These are phyloP conservation scores for Cymodocea nodosa DNA, from an alignment of 116 monocot species.

Conservation along the genomic window DNA sequence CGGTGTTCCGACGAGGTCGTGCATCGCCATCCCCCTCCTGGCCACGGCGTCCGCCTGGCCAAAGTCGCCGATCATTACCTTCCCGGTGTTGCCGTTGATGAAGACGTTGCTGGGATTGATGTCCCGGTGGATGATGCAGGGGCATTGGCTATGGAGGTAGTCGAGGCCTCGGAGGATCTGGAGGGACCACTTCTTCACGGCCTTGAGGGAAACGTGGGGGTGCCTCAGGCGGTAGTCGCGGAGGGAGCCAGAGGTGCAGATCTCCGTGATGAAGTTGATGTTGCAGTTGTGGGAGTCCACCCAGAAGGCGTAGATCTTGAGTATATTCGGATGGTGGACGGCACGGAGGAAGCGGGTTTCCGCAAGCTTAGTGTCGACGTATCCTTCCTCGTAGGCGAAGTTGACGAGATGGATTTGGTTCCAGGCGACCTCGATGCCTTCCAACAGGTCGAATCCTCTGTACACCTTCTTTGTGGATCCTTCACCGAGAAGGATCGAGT, in stretches of 20 bases:
- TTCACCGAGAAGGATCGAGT: constrained; percentile 17
- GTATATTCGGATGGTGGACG: constrained; percentile 54
- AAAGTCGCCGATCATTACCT: constrained; percentile 81
- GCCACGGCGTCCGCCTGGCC: constrained; percentile 51
- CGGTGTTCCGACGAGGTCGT: constrained; percentile 56
- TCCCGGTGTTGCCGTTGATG: constrained; percentile 54
- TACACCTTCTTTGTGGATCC: constrained; percentile 35
- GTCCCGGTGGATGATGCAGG: constrained; percentile 86
- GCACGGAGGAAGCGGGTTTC: constrained; percentile 59
- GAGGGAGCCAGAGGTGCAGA: constrained; percentile 76
- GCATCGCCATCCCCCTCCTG: constrained; percentile 23
- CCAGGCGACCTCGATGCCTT: constrained; percentile 37
- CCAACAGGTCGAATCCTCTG: constrained; percentile 28
- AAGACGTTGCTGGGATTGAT: constrained; percentile 90
- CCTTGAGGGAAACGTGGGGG: constrained; percentile 56
- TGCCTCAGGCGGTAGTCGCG: constrained; percentile 48
- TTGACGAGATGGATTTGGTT: constrained; percentile 44
- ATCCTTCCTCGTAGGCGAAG: constrained; percentile 20
- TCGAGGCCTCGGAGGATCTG: constrained; percentile 72
- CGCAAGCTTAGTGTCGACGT: constrained; percentile 38
- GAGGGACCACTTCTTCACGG: constrained; percentile 73
- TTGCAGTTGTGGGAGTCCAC: constrained; percentile 18
- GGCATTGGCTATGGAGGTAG: constrained; percentile 68
- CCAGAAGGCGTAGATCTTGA: constrained; percentile 56
- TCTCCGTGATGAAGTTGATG: constrained; percentile 89